Percentiles rank a stretch among this genome's conserved stretches.
phyloP scores from a whole-genome alignment of 495 filamentous ascomycete species.

The Entonaema liquescens region DNA sequence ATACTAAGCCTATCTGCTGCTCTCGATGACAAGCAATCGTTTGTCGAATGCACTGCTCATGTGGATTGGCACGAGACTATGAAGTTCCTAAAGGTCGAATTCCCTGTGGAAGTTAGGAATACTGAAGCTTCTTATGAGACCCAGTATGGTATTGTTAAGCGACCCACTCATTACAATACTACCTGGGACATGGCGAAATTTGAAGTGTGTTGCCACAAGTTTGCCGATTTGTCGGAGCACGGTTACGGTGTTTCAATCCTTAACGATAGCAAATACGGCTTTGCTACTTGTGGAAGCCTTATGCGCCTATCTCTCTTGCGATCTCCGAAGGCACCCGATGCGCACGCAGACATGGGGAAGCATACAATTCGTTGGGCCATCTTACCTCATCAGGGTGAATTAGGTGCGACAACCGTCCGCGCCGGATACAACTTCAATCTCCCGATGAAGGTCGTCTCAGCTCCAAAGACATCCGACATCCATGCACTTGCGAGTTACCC shows the following conservation, averaged over 20 bases:
- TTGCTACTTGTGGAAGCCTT: conserved; percentile 86
- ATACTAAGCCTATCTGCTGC: conserved; percentile 80
- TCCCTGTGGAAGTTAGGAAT: conserved; percentile 90
- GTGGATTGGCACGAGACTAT: conserved; percentile 94
- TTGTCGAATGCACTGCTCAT: conserved; percentile 80
- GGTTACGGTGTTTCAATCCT: conserved; percentile 92
- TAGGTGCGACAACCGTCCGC: conserved; percentile 77
- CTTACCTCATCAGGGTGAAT: conserved; percentile 77
- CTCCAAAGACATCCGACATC: conserved; percentile 43
- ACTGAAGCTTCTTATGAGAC: conserved; percentile 97
- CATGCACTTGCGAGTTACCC: conserved; percentile 52
- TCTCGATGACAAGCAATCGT: conserved; percentile 68
- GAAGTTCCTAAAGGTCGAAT: conserved; percentile 99
- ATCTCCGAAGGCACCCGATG: conserved; percentile 95
- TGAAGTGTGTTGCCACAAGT: conserved; percentile 97
- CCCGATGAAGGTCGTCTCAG: conserved; percentile 67
- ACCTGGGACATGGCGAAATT: conserved; percentile 99
- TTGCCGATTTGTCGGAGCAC: conserved; percentile 93
- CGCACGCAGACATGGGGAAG: conserved; percentile 93
- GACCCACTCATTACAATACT: conserved; percentile 96
- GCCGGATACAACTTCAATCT: conserved; percentile 92
- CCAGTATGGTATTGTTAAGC: conserved; percentile 85
- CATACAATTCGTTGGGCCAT: conserved; percentile 93
- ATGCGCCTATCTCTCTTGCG: conserved; percentile 93
- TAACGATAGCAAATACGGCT: conserved; percentile 97